Base-by-base conservation (phyloP, 192 early-diverging fungal genomes). In the Dimargaris verticillata region DNA sequence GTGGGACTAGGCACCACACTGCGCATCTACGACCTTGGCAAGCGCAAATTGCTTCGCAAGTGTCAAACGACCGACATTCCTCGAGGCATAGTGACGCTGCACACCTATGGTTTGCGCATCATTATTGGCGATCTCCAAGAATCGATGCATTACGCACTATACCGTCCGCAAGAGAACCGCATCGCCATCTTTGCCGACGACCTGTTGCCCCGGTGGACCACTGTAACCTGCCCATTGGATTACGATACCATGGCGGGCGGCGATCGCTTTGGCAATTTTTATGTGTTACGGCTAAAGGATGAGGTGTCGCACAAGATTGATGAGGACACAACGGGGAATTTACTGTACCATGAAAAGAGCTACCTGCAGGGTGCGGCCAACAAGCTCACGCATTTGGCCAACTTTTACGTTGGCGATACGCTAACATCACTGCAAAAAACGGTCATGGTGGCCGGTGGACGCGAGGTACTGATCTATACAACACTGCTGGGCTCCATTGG, bases 251-350 rank as follows among this genome's bases (percentile, higher is more conserved):
- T 95, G 6, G 87, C 80, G 6, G 87, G 82, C 18, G 94, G 88
- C 20, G 96, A 99, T 80, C 93, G 94, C 70, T 99, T 99, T 83
- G 96, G 96, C 38, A 95, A 95, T 62, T 71, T 99, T 24, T 85
- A 84, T 57, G 82, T 89, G 13, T 63, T 83, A 54, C 79, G 96
- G 24, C 67, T 90, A 61, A 80, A 89, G 2, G 60, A 73, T 25
- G 71, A 78, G 9, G 76, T 82, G 0, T 77, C 77, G 24, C 72
- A 83, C 53, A 82, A 87, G 58, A 70, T 96, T 47, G 93, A 94
- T 53, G 85, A 90, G 28, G 94, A 95, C 65, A 83, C 88, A 6
- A 85, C 89, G 5, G 92, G 90, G 3, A 84, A 83, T 59, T 81
- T 87, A 51, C 73, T 93, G 25, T 71, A 88, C 33, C 84, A 79